These are phyloP conservation scores for Plasmodium chabaudi DNA, from an alignment of 169 alveolate species.

Conservation along the genomic window DNA sequence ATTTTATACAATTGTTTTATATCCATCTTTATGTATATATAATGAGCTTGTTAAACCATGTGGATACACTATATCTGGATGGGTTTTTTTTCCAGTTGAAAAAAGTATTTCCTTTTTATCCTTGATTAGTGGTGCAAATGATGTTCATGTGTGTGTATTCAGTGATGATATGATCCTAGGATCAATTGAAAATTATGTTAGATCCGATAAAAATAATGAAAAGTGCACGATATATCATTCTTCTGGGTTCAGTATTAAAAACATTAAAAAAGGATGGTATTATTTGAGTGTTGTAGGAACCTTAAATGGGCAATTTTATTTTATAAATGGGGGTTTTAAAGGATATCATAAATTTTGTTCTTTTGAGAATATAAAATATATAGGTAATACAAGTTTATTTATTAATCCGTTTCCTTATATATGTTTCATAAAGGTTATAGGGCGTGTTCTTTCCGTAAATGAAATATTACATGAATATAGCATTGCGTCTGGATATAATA, in stretches of 20 bases:
- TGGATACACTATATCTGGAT: slow-evolving; percentile 43
- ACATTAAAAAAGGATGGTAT: slow-evolving; percentile 61
- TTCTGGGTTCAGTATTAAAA: slow-evolving; percentile 59
- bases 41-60: slow-evolving; percentile 32
- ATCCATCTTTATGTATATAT: slow-evolving; percentile 51
- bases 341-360: slow-evolving; percentile 70
- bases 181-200: slow-evolving; percentile 34
- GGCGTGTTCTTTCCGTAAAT: slow-evolving; percentile 41
- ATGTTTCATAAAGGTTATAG: slow-evolving; percentile 26
- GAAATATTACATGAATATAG: slow-evolving; percentile 61
- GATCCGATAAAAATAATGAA: slow-evolving; percentile 4
- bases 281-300: slow-evolving; percentile 62
- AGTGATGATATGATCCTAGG: slow-evolving; percentile 53
- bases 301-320: slow-evolving; percentile 56
- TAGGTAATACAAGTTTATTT: slow-evolving; percentile 62
- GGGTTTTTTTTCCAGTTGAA: slow-evolving; percentile 60
- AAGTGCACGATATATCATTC: slow-evolving; percentile 22
- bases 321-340: slow-evolving; percentile 54
- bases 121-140: slow-evolving; percentile 49
- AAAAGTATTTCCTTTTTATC: slow-evolving; percentile 59
- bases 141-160: slow-evolving; percentile 44
- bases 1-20: slow-evolving; percentile 45
- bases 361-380: slow-evolving; percentile 65
- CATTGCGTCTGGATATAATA: slow-evolving; percentile 4
- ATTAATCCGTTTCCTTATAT: slow-evolving; percentile 51